Conservation (phyloP, 2,329 filamentous ascomycete species). For the Incumbomyces delicatus region DNA sequence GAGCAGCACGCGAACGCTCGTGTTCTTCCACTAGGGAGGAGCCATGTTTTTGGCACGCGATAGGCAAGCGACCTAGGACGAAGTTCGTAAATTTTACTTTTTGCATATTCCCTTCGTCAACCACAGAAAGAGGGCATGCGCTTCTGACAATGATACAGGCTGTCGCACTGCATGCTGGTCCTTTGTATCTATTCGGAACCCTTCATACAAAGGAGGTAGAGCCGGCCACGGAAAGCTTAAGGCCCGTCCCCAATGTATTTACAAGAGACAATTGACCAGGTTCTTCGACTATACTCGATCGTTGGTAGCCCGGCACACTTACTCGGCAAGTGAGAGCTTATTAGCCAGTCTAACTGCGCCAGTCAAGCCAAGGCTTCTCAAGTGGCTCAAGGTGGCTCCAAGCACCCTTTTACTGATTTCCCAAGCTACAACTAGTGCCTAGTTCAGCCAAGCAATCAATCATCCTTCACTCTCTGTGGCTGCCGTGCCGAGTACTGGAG, state of each 20-base stretch:
- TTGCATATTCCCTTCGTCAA: no score
- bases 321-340: no score
- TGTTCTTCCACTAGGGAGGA: background rate
- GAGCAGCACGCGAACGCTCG: background rate
- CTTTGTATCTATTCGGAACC: no score
- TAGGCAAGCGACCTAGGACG: background rate
- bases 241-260: background rate
- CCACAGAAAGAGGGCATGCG: background rate
- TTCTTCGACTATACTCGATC: background rate
- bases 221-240: background rate
- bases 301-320: no score
- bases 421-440: background rate
- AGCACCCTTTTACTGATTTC: background rate
- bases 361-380: background rate
- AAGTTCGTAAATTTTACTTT: no score
- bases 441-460: background rate
- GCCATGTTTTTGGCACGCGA: conserved; percentile 1
- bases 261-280: background rate
- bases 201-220: no score
- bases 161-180: background rate
- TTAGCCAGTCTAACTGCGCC: no score
- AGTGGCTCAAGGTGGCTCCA: background rate
- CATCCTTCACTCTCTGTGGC: background rate
- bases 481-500: background rate
- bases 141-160: background rate